Base-by-base conservation (phyloP, 139 green algal species). In the Axilococcus clingmanii region DNA sequence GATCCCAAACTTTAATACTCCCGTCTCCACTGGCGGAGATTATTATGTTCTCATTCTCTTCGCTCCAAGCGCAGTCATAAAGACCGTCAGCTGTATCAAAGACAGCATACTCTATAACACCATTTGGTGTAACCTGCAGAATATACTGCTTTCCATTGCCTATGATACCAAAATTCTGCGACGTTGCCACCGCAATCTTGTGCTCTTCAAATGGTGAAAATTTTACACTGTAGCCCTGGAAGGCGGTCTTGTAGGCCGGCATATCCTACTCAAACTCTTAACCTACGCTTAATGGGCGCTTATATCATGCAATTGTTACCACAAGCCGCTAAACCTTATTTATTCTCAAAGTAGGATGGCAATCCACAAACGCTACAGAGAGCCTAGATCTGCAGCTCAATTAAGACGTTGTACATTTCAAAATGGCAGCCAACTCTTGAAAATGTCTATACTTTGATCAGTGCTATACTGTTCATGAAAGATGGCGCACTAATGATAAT, bases 131-230 rank as follows among this genome's bases (percentile, higher is more conserved):
- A n/a, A 85, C 60, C 79, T 94, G 71, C 19, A 97, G 76, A 1
- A 98, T 74, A 59, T 95, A 72, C 67, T 92, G 82, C 19, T 75
- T 55, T 7, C 91, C 91, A 62, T 96, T 96, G 31, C 91, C 91
- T 35, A 99, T 87, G 42, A 99, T 98, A 12, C 91, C 91, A 69
- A 96, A 99, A 70, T 99, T 97, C 48, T 99, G 91, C 0, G 87
- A 71, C 4, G 85, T 94, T 19, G 82, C 77, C 4, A 99, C 86
- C 3, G 91, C 91, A 12, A 99, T 57, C 24, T 84, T 62, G 9
- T 52, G 57, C 43, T 87, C 69, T 20, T 87, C 49, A 57, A 95
- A 97, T 2, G 91, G 91, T 38, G 75, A 91, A 59, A 96, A 99
- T 55, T 81, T 77, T 2, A 94, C 80, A 35, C 74, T 73, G 23